A percentile compares a stretch with the other conserved stretches of the same genome.
phyloP scores from a whole-genome alignment of 345 rosid species.

The Rhizophora mangle region DNA sequence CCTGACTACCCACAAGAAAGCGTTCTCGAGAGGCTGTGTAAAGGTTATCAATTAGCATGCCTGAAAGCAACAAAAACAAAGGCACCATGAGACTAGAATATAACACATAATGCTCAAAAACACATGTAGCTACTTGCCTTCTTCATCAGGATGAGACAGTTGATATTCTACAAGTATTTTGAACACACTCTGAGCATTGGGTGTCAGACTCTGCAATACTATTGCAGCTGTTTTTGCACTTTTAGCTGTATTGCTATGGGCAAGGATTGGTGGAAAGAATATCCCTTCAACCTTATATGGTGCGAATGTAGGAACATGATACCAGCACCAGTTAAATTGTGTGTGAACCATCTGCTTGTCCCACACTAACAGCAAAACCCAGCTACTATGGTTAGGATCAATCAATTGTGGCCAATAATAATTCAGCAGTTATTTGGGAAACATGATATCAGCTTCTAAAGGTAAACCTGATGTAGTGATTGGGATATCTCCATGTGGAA shows the following conservation, averaged over 20 bases:
- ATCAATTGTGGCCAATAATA: background rate
- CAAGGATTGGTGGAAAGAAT: conserved; percentile 78
- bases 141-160: conserved; percentile 78
- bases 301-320: conserved; percentile 80
- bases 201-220: conserved; percentile 88
- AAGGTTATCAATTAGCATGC: conserved; percentile 66
- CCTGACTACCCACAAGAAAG: conserved; percentile 86
- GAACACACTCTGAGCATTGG: conserved; percentile 90
- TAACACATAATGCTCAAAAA: background rate
- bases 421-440: too few species aligned
- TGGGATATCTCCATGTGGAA: too few species aligned
- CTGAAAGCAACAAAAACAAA: conserved; percentile 32
- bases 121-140: conserved; percentile 41
- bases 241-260: conserved; percentile 58
- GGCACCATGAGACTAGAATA: conserved; percentile 5
- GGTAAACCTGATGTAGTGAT: too few species aligned
- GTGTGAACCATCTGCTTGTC: conserved; percentile 97
- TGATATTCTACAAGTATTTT: conserved; percentile 79
- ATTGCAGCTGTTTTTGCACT: conserved; percentile 84
- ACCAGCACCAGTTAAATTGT: conserved; percentile 89
- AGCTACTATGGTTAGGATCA: background rate
- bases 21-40: conserved; percentile 69
- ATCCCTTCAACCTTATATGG: conserved; percentile 83
- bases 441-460: too few species aligned
- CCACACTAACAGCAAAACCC: conserved; percentile 57